Evolutionary conservation across 2,329 filamentous ascomycete genomes (phyloP).

Genomic region (Rutstroemia sp.): DNA sequence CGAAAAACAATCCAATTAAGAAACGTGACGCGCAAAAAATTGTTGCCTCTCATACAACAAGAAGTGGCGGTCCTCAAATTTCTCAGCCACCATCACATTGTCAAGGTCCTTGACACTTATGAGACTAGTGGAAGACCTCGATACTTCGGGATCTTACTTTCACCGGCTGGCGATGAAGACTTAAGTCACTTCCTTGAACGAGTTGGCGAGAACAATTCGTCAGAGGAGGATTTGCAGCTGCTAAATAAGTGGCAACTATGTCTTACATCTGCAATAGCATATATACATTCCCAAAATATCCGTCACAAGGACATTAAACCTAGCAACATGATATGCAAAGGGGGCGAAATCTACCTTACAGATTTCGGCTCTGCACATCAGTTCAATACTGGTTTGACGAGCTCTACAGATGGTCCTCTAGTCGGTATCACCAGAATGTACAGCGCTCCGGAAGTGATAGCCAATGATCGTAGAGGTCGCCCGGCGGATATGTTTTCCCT

Average conservation of each 20-base stretch:
- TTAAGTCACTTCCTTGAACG: slow-evolving; percentile 14
- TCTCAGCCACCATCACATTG: slow-evolving; percentile 13
- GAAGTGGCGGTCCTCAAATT: slow-evolving; percentile 12
- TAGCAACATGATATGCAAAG: slow-evolving; percentile 16
- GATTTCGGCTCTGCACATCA: slow-evolving; percentile 16
- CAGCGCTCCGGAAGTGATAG: slow-evolving; percentile 15
- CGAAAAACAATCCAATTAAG: slow-evolving; percentile 14
- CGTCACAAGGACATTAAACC: slow-evolving; percentile 20
- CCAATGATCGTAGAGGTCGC: slow-evolving; percentile 9
- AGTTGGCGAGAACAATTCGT: slow-evolving; percentile 13
- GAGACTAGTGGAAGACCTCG: slow-evolving; percentile 14
- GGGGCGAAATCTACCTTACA: slow-evolving; percentile 13
- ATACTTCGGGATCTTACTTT: slow-evolving; percentile 14
- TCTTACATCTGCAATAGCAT: slow-evolving; percentile 15
- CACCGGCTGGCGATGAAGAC: slow-evolving; percentile 15
- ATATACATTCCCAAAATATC: slow-evolving; percentile 13
- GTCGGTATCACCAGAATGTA: slow-evolving; percentile 17
- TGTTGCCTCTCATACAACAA: slow-evolving; percentile 15
- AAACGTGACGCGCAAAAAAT: slow-evolving; percentile 10
- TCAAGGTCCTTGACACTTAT: slow-evolving; percentile 14
- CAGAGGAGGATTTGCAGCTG: slow-evolving; percentile 6
- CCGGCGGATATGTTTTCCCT: slow-evolving; percentile 16
- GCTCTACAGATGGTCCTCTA: slow-evolving; percentile 13
- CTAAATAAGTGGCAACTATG: slow-evolving; percentile 13
- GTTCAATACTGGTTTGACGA: slow-evolving; percentile 13